Evolutionary conservation across 2,329 filamentous ascomycete genomes (phyloP), one percentile per base, ranked within the genome.

Genomic region (Fusarium sp.): DNA sequence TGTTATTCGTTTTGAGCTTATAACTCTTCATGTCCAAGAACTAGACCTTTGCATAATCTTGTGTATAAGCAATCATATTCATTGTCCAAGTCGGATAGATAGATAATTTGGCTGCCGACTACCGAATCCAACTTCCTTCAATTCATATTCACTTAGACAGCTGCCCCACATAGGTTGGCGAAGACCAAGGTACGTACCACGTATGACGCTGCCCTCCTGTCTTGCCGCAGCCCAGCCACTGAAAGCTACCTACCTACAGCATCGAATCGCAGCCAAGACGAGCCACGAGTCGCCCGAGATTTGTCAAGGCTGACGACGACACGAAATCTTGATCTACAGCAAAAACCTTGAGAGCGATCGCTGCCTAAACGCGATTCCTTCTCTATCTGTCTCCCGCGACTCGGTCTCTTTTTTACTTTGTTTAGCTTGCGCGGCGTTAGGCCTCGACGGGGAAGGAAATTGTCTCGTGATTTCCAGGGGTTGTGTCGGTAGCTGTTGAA

Each of bases 241-340:
- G 48, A 54, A 56, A 59, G 58, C 49, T 63, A 19, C 19, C 19
- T 19, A 19, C 19, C 19, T 19, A 62, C 63, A 41, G 61, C 52
- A 58, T 57, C 53, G 56, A 63, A 61, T 68, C 50, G 61, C 57
- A 53, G 54, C 53, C 63, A 62, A 57, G 61, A 67, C 39, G 43
- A 47, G 50, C 60, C 52, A 63, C 64, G 59, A 57, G 57, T 61
- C 48, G 44, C 55, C 56, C 50, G 27, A 65, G 47, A 55, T 65
- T 64, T 69, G 66, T 65, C 65, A 66, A 61, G 52, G 68, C 68
- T 70, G 65, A 70, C 68, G 68, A 70, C 68, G 61, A 65, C 66
- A 41, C 52, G 27, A 49, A 65, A 41, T 36, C 46, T 51, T 48
- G 15, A 32, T 25, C 35, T 57, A 53, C 41, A 51, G 51, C 43